These are phyloP conservation scores for Venturiaceae sp. DNA, from an alignment of 2,329 filamentous ascomycete genomes.

Conservation along the genomic window DNA sequence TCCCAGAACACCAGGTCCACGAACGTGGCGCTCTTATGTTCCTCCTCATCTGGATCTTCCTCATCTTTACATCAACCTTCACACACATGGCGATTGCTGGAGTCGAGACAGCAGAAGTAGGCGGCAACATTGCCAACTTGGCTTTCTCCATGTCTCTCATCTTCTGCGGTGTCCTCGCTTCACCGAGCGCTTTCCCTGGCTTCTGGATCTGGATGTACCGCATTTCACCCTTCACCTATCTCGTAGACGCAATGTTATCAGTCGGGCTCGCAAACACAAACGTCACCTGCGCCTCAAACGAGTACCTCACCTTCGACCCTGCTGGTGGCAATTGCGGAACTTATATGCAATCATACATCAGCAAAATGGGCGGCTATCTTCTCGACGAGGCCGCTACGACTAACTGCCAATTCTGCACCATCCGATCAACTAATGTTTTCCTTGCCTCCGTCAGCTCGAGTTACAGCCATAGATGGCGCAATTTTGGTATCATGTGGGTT, in stretches of 20 bases:
- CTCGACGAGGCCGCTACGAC: slow-evolving; percentile 20
- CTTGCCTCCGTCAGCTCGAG: slow-evolving; percentile 29
- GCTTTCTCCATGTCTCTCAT: slow-evolving; percentile 64
- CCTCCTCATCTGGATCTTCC: slow-evolving; percentile 63
- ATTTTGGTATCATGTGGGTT: slow-evolving; percentile 45
- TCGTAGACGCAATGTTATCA: slow-evolving; percentile 63
- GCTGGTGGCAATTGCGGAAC: slow-evolving; percentile 47
- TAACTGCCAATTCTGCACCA: slow-evolving; percentile 31
- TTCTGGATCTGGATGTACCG: slow-evolving; percentile 82
- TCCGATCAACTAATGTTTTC: slow-evolving; percentile 33
- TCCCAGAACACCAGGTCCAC: slow-evolving; percentile 46
- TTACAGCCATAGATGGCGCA: slow-evolving; percentile 39
- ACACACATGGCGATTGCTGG: slow-evolving; percentile 68
- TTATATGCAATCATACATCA: slow-evolving; percentile 37
- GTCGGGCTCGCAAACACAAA: slow-evolving; percentile 57
- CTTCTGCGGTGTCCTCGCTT: slow-evolving; percentile 66
- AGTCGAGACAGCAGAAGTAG: slow-evolving; percentile 64
- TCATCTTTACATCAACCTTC: slow-evolving; percentile 75
- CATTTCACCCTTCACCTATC: slow-evolving; percentile 72
- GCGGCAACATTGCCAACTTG: slow-evolving; percentile 66
- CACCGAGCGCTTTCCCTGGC: slow-evolving; percentile 50
- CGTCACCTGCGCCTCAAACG: slow-evolving; percentile 59
- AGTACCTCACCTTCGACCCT: slow-evolving; percentile 59
- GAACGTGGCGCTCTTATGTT: slow-evolving; percentile 73
- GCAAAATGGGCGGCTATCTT: slow-evolving; percentile 25